These are phyloP conservation scores for Aspergillus mulundensis DNA, from an alignment of 495 filamentous ascomycete genomes.

Conservation along the genomic window DNA sequence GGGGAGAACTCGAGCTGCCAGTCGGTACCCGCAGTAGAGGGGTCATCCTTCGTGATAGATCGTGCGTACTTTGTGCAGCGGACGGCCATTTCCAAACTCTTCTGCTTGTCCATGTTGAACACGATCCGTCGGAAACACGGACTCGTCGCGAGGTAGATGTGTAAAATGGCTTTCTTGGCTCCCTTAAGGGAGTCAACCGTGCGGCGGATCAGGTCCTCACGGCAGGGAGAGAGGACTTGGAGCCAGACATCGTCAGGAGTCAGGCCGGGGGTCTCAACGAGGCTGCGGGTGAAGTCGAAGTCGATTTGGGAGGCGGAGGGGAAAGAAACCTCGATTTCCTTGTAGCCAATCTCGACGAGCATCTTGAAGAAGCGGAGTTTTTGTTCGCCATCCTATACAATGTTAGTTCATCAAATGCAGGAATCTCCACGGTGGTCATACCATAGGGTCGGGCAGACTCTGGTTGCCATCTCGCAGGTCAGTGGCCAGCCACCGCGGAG, in stretches of 20 bases:
- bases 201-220: slow-evolving; percentile 84
- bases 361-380: slow-evolving; percentile 95
- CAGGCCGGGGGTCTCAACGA: slow-evolving; percentile 81
- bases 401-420: background rate
- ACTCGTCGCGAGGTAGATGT: slow-evolving; percentile 94
- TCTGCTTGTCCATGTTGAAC: slow-evolving; percentile 78
- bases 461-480: slow-evolving; percentile 89
- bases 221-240: slow-evolving; percentile 90
- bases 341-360: slow-evolving; percentile 91
- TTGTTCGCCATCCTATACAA: slow-evolving; percentile 74
- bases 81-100: slow-evolving; percentile 80
- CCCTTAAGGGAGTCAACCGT: slow-evolving; percentile 89
- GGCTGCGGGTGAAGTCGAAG: slow-evolving; percentile 87
- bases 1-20: slow-evolving; percentile 97
- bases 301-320: slow-evolving; percentile 92
- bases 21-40: slow-evolving; percentile 63
- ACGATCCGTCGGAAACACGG: slow-evolving; percentile 88
- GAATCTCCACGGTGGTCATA: slow-evolving; percentile 23
- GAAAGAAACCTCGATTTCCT: slow-evolving; percentile 97
- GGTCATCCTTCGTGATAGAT: slow-evolving; percentile 93
- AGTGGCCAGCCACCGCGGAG: slow-evolving; percentile 81
- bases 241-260: slow-evolving; percentile 93
- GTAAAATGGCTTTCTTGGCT: slow-evolving; percentile 91
- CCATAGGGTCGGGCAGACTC: slow-evolving; percentile 85
- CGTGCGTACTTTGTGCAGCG: slow-evolving; percentile 82